These are phyloP conservation scores for Hypomyces rosellus DNA, from an alignment of 2,329 filamentous ascomycete genomes.

Conservation along the genomic window DNA sequence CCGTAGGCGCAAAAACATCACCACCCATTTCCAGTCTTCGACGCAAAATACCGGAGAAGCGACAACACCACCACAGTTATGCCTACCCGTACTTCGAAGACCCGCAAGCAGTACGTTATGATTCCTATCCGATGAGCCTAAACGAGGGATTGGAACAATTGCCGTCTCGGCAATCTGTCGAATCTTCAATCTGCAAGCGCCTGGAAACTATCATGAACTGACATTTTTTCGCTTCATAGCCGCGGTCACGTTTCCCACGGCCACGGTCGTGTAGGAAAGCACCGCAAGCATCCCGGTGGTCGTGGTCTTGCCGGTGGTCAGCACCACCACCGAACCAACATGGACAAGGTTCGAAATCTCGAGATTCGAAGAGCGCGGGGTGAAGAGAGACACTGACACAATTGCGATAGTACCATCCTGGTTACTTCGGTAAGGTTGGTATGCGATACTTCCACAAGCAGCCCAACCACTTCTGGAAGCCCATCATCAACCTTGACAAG, in stretches of 20 bases:
- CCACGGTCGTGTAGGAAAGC: conserved; percentile 98
- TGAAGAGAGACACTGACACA: conserved; percentile 21
- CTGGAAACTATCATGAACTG: conserved; percentile 10
- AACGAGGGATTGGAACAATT: conserved; percentile 9
- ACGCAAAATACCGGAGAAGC: conserved; percentile 34
- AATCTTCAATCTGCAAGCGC: conserved; percentile 2
- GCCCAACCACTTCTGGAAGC: conserved; percentile 96
- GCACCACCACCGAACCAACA: conserved; percentile 64
- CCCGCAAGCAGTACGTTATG: conserved; percentile 66
- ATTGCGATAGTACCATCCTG: conserved; percentile 72
- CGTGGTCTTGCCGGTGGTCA: conserved; percentile 95
- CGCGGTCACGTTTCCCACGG: conserved; percentile 98
- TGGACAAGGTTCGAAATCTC: conserved; percentile 69
- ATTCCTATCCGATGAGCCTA: conserved; percentile 14
- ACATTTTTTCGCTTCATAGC: conserved; percentile 41
- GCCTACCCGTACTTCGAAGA: conserved; percentile 71
- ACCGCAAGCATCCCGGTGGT: conserved; percentile 84
- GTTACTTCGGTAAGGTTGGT: conserved; percentile 98
- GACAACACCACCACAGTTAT: conserved; percentile 48
- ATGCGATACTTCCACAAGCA: conserved; percentile 97
- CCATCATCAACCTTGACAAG: conserved; percentile 98
- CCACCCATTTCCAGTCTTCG: conserved; percentile 30
- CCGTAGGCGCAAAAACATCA: conserved; percentile 33
- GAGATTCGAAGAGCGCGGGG: conserved; percentile 9
- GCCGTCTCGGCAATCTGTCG: conserved; percentile 5